These are phyloP conservation scores for Saturnispora quitensis DNA, from an alignment of 805 yeast genomes.

Conservation along the genomic window DNA sequence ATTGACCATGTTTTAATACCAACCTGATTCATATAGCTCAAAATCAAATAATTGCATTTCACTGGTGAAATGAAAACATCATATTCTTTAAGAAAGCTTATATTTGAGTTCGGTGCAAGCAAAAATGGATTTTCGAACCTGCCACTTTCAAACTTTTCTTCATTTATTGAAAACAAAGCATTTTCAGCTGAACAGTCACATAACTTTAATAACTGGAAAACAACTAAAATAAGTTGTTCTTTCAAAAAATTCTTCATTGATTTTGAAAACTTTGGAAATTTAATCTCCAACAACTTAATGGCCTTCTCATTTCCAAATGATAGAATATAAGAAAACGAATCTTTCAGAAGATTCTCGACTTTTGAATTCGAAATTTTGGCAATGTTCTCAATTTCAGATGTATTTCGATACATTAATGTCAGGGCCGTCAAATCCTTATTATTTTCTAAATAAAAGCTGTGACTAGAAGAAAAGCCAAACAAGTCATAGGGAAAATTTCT, in stretches of 20 bases:
- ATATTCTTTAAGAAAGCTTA: constrained; percentile 13
- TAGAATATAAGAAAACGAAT: constrained; percentile 27
- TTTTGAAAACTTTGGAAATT: constrained; percentile 9
- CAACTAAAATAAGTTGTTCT: constrained; percentile 26
- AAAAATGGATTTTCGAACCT: not conserved
- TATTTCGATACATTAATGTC: constrained; percentile 23
- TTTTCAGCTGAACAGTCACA: constrained; percentile 28
- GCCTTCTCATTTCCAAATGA: constrained; percentile 30
- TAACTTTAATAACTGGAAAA: constrained; percentile 30
- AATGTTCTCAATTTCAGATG: constrained; percentile 12
- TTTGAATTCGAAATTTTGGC: constrained; percentile 9
- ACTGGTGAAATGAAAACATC: constrained; percentile 12
- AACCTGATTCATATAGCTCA: constrained; percentile 6
- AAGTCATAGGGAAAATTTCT: constrained; percentile 32
- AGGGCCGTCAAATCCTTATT: constrained; percentile 34
- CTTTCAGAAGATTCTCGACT: constrained; percentile 12
- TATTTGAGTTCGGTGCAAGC: not conserved
- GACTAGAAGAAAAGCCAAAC: constrained; percentile 28
- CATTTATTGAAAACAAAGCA: not conserved
- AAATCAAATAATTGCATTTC: constrained; percentile 8
- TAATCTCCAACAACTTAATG: constrained; percentile 11
- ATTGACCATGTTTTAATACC: constrained; percentile 28
- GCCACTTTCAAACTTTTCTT: not conserved
- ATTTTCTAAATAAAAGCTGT: constrained; percentile 28
- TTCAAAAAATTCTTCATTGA: constrained; percentile 8